Evolutionary conservation across 2,329 filamentous ascomycete genomes (phyloP).

Genomic region (Ophiostoma ulmi): DNA sequence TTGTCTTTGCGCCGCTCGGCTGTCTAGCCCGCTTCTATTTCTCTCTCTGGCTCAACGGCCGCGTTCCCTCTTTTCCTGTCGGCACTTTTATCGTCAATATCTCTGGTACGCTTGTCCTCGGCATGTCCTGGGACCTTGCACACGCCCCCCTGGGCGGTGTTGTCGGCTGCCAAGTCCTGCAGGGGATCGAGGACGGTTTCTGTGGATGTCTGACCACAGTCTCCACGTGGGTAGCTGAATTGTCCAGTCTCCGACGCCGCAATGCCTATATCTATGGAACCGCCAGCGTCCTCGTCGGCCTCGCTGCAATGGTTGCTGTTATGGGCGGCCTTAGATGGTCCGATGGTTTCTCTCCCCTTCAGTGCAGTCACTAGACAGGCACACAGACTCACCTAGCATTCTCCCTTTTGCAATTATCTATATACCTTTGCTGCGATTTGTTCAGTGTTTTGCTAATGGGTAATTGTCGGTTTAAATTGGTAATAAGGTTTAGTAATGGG

Average conservation of each 20-base stretch:
- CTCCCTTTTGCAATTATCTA: not conserved
- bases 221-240: constrained; percentile 61
- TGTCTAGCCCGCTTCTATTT: constrained; percentile 70
- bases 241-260: constrained; percentile 45
- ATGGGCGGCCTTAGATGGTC: constrained; percentile 75
- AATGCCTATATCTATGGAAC: constrained; percentile 64
- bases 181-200: constrained; percentile 62
- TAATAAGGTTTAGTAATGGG: not conserved
- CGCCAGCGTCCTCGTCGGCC: constrained; percentile 53
- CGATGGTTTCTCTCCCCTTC: constrained; percentile 45
- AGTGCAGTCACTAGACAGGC: constrained; percentile 35
- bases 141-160: constrained; percentile 54
- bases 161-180: constrained; percentile 57
- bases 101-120: constrained; percentile 67
- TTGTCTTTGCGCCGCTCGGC: constrained; percentile 78
- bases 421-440: not conserved
- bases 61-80: constrained; percentile 64
- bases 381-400: not conserved
- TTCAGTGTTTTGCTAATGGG: not conserved
- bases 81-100: constrained; percentile 84
- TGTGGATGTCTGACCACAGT: constrained; percentile 63
- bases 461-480: not conserved
- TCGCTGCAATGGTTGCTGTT: constrained; percentile 59
- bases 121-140: constrained; percentile 72
- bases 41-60: constrained; percentile 64